A percentile compares a stretch with the other conserved stretches of the same genome.
phyloP scores from a whole-genome alignment of 148 eudicot genomes.

The Amaranthus palmeri region DNA sequence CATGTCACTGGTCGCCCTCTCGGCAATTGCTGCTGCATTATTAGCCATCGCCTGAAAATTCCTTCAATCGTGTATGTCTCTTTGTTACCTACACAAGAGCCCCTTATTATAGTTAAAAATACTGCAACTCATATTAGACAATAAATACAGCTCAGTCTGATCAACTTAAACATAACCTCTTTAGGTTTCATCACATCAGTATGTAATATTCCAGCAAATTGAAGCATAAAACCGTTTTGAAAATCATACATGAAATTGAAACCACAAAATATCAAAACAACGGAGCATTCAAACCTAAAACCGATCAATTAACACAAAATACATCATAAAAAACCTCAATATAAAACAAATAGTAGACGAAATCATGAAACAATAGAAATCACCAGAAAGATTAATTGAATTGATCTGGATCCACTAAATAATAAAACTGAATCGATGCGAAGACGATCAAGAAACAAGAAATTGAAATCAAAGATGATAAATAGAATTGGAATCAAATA shows the following conservation, averaged over 20 bases:
- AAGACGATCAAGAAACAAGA: neutral
- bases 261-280: no score
- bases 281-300: no score
- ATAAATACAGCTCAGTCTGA: no score
- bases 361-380: neutral
- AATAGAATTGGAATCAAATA: neutral
- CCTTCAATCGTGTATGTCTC: neutral
- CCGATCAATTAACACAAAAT: no score
- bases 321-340: neutral
- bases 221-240: no score
- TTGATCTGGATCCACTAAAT: constrained; percentile 14
- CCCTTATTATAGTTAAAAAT: neutral
- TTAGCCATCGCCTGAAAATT: constrained; percentile 45
- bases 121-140: neutral
- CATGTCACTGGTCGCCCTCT: constrained; percentile 91
- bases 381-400: neutral
- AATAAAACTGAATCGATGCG: neutral
- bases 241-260: no score
- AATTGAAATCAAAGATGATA: neutral
- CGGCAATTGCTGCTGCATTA: constrained; percentile 63
- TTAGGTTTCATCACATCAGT: no score
- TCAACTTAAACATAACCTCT: no score
- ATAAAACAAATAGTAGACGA: neutral
- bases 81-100: constrained; percentile 11
- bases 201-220: no score